Evolutionary conservation across 139 green algal genomes (phyloP).

Genomic region (Yamagishiella unicocca): DNA sequence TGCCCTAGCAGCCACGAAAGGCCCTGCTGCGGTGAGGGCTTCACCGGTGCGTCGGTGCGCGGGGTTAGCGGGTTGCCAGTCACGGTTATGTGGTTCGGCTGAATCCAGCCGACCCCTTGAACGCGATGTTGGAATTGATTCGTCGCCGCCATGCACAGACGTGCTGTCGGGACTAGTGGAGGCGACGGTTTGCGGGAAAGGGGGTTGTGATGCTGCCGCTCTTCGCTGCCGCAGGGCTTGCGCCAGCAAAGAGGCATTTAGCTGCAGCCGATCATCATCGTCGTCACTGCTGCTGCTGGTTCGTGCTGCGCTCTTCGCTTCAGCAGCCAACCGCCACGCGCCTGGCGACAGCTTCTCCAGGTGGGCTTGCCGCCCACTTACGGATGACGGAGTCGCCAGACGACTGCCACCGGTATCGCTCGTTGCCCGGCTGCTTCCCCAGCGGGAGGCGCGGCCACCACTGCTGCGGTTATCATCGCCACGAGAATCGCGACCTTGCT

Average conservation of each 20-base stretch:
- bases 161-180: background rate
- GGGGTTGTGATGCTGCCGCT: background rate
- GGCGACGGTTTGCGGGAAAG: background rate
- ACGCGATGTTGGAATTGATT: too few species aligned
- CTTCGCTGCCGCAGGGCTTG: background rate
- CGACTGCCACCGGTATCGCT: background rate
- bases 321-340: background rate
- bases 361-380: background rate
- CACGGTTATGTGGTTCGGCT: too few species aligned
- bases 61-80: too few species aligned
- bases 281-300: conserved; percentile 5
- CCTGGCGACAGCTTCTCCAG: background rate
- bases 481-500: background rate
- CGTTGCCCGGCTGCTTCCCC: background rate
- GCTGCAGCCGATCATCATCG: background rate
- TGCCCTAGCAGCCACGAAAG: too few species aligned
- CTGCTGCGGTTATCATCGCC: background rate
- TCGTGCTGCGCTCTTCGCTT: background rate
- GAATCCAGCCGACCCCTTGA: too few species aligned
- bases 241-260: background rate
- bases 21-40: too few species aligned
- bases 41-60: too few species aligned
- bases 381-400: background rate
- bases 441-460: background rate
- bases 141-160: too few species aligned